A percentile compares a stretch with the other conserved stretches of the same genome.
phyloP scores from a whole-genome alignment of 176 grass and related monocot species.

The Triticum aestivum region DNA sequence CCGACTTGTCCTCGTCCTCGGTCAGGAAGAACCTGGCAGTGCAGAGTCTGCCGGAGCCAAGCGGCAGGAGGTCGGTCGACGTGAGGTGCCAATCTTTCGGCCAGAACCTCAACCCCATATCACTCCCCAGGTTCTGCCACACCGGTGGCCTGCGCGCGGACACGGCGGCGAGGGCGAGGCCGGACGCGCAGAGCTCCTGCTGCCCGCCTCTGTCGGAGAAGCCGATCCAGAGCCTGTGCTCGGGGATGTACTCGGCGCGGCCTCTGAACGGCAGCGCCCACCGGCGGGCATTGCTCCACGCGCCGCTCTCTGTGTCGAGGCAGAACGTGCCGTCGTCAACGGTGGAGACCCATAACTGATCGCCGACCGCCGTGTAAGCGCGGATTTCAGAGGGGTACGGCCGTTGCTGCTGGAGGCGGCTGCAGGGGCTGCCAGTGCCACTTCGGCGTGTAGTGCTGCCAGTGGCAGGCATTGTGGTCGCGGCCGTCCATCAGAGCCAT shows the following conservation, averaged over 20 bases:
- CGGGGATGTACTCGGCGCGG: background rate
- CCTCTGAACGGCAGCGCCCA: background rate
- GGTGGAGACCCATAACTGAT: background rate
- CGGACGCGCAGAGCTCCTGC: background rate
- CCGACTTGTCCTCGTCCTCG: too few species aligned
- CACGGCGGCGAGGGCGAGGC: background rate
- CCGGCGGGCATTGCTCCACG: background rate
- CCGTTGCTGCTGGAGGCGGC: background rate
- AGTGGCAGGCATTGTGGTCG: too few species aligned
- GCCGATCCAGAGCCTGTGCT: conserved; percentile 18
- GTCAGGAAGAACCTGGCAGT: background rate
- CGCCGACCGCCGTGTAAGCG: background rate
- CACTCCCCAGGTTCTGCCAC: background rate
- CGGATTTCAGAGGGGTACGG: background rate
- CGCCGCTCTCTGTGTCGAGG: background rate
- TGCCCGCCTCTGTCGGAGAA: background rate
- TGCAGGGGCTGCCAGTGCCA: background rate
- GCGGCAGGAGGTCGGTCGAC: background rate
- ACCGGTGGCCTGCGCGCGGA: background rate
- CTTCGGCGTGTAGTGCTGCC: background rate
- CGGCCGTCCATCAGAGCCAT: background rate
- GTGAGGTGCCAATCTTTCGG: background rate
- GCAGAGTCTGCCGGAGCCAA: background rate
- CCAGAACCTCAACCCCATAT: background rate
- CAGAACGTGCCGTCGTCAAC: background rate